Base-by-base conservation (phyloP, 2,329 filamentous ascomycete species). In the Penicillium hordei region DNA sequence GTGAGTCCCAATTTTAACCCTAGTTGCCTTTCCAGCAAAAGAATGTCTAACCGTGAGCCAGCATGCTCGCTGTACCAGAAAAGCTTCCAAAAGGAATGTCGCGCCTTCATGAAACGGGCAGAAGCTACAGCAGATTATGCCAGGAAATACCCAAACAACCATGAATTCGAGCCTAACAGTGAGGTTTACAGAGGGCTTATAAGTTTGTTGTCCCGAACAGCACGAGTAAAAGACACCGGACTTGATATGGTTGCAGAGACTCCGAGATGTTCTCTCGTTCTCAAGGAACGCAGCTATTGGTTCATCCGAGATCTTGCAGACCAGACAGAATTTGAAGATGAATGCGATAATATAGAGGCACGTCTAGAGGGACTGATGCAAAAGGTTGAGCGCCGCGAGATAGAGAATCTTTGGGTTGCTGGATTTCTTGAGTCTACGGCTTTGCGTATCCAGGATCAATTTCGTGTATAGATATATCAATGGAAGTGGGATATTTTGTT, bases 331-430 rank as follows among this genome's bases (percentile, higher is more conserved):
- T 55, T 55, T 23, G 53, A 55, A 27, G 23, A 51, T 3, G 46
- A 51, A 4, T 55, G 53, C 23, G 46, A 55, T 38, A n/a, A 13
- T 1, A 9, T 55, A 21, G 53, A 55, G 39, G 21, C 17, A 5
- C 17, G 2, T 4, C 2, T 55, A 15, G 45, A 43, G 8, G 19
- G 25, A 10, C 1, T 40, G 45, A 23, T 12, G 1, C 3, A 7
- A 3, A n/a, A n/a, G 17, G 17, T 51, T 13, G 6, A 36, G 10
- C 4, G 5, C 7, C 12, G 10, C 4, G n/a, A 51, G 38, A 15
- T 42, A 15, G 53, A 55, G 17, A 44, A 51, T 10, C 46, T 51
- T 25, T 44, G 46, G 38, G 7, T 55, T 51, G 46, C 53, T 23
- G 53, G 38, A 5, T n/a, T 44, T 0, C 17, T 55, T 23, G 31